phyloP scores from a whole-genome alignment of 163 green algal species.

The Trebouxia gelatinosa region DNA sequence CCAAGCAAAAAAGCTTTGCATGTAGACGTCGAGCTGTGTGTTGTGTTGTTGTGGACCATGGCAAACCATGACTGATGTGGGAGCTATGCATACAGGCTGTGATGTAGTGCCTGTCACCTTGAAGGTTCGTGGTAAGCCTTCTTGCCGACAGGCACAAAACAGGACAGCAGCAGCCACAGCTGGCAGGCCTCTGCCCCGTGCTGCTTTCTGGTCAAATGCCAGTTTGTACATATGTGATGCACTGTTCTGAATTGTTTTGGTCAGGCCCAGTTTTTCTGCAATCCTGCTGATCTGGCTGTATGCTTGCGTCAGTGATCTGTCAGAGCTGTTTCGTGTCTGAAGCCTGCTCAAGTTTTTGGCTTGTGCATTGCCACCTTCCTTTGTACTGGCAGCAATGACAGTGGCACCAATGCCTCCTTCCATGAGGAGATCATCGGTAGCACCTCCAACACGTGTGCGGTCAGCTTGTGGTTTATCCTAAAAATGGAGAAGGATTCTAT shows the following conservation, averaged over 20 bases:
- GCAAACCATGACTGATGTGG: too few relatives aligned
- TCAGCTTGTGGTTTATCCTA: conserved; percentile 84
- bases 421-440: conserved; percentile 53
- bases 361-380: conserved; percentile 30
- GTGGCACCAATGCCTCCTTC: conserved; percentile 56
- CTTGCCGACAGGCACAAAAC: conserved; percentile 82
- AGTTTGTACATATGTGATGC: conserved; percentile 25
- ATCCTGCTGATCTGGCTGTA: conserved; percentile 5
- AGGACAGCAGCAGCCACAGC: conserved; percentile 74
- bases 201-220: conserved; percentile 43
- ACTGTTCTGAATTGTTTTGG: neutral
- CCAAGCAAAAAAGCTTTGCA: too few relatives aligned
- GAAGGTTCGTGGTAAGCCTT: conserved; percentile 80
- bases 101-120: conserved; percentile 43
- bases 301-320: conserved; percentile 6
- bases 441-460: conserved; percentile 84
- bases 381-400: conserved; percentile 45
- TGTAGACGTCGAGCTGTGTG: too few relatives aligned
- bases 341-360: conserved; percentile 8
- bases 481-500: neutral
- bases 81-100: conserved; percentile 9
- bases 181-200: conserved; percentile 51
- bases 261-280: conserved; percentile 5
- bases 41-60: too few relatives aligned
- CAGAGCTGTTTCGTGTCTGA: conserved; percentile 18